phyloP scores from a whole-genome alignment of 2,329 filamentous ascomycete genomes.

The Penicillium sp. region DNA sequence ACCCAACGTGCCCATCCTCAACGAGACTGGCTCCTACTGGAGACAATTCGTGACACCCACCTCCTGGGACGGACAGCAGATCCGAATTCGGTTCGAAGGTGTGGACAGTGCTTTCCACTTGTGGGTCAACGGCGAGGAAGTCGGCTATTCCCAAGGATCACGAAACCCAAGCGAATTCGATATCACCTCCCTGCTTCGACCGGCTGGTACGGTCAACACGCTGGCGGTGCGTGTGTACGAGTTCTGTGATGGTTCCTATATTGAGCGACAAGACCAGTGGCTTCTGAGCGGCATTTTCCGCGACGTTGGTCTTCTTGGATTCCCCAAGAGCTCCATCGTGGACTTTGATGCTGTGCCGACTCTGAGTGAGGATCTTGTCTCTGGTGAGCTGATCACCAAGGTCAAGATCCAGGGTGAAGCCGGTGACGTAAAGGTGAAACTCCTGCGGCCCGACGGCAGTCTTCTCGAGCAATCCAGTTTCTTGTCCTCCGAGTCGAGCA shows the following conservation, averaged over 20 bases:
- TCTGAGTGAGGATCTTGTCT: slow-evolving; percentile 4
- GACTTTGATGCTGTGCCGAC: slow-evolving; percentile 48
- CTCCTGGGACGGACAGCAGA: slow-evolving; percentile 39
- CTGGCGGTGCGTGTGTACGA: slow-evolving; percentile 64
- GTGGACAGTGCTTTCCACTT: slow-evolving; percentile 67
- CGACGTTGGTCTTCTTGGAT: slow-evolving; percentile 57
- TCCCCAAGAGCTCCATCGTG: slow-evolving; percentile 38
- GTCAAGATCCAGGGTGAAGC: slow-evolving; percentile 50
- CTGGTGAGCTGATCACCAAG: slow-evolving; percentile 31
- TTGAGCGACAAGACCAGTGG: slow-evolving; percentile 66
- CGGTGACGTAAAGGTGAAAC: slow-evolving; percentile 32
- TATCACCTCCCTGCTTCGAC: slow-evolving; percentile 41
- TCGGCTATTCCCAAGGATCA: slow-evolving; percentile 64
- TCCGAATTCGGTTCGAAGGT: slow-evolving; percentile 63
- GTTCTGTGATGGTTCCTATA: slow-evolving; percentile 63
- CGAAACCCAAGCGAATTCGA: slow-evolving; percentile 67
- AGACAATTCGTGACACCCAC: slow-evolving; percentile 50
- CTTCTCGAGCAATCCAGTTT: neutral
- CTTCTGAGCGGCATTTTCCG: slow-evolving; percentile 52
- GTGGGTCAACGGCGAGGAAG: slow-evolving; percentile 58
- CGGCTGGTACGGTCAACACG: slow-evolving; percentile 40
- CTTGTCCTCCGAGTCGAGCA: neutral
- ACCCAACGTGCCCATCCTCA: slow-evolving; percentile 56
- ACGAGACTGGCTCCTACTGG: slow-evolving; percentile 60
- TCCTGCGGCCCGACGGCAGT: neutral